Evolutionary conservation across 768 basidiomycete genomes (phyloP), one percentile per base, ranked within the genome.

Genomic region (Lactarius sp.): DNA sequence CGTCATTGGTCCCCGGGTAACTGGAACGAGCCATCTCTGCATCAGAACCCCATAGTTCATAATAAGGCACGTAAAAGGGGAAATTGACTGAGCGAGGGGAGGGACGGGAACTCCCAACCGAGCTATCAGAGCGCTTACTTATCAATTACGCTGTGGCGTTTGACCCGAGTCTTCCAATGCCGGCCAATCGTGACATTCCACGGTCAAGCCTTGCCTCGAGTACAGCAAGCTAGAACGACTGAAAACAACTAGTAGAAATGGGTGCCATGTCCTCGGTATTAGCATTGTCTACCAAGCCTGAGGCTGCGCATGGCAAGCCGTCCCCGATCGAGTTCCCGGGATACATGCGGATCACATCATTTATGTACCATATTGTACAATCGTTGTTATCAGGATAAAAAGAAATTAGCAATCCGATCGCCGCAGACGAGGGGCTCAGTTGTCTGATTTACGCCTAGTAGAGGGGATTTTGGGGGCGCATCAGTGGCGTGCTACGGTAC

Each of bases 401-500:
- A 5, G 36, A 47, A 18, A 44, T 44, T 14, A 18, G 18, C 42
- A 31, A 56, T 31, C 8, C 46, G 56, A 58, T 58, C 56, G 14
- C 12, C 16, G 7, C 41, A 27, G 27, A 27, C 27, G 27, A 3
- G 27, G 27, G 27, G 27, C 27, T 22, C 46, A 59, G 46, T 2
- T 36, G 31, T 49, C 62, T 47, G 46, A 33, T 59, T 63, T 22
- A 22, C 18, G 56, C 12, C 20, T 37, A 41, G 42, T 13, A 9
- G 46, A 10, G 18, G 34, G 14, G 8, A 9, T 20, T 41, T 50
- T 18, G 9, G 42, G n/a, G 39, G 49, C 61, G 36, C 16, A 59
- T 63, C 62, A 47, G 62, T 59, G 62, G 57, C 57, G 61, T 22
- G 20, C 46, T 34, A n/a, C 6, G 6, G 42, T 20, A 47, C 33